These are phyloP conservation scores for Apiotrichum sp. DNA, from an alignment of 1,284 basidiomycete species.

Conservation along the genomic window DNA sequence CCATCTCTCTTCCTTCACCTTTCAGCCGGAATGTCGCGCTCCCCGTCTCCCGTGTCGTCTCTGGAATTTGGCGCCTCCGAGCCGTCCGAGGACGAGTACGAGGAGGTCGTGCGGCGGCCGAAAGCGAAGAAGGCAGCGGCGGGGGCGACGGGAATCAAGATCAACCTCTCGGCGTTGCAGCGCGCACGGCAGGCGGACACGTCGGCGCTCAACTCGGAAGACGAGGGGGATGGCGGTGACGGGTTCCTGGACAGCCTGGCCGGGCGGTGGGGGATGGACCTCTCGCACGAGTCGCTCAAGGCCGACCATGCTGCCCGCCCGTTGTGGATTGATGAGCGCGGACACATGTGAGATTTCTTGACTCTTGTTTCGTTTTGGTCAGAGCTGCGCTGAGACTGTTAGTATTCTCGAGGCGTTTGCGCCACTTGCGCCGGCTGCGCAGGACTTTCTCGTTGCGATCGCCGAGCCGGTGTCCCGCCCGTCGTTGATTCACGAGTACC, in stretches of 20 bases:
- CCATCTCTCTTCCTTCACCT: not conserved
- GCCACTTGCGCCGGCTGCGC: conserved; percentile 93
- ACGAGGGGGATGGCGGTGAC: conserved; percentile 21
- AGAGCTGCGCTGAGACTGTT: not conserved
- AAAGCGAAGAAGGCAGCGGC: conserved; percentile 7
- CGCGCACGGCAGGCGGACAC: conserved; percentile 21
- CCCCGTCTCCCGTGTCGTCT: conserved; percentile 40
- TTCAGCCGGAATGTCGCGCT: conserved; percentile 32
- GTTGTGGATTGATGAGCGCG: conserved; percentile 90
- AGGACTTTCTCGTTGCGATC: conserved; percentile 97
- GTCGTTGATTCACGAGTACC: conserved; percentile 97
- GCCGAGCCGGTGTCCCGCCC: conserved; percentile 98
- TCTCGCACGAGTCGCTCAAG: conserved; percentile 67
- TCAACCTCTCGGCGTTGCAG: conserved; percentile 36
- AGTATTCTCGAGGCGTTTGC: conserved; percentile 89
- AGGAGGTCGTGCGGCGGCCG: conserved; percentile 11
- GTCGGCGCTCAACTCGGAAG: conserved; percentile 25
- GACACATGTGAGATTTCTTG: conserved; percentile 58
- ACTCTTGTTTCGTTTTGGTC: too few relatives aligned
- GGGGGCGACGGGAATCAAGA: conserved; percentile 19
- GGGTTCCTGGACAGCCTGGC: conserved; percentile 31
- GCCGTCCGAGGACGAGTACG: conserved; percentile 35
- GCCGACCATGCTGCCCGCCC: conserved; percentile 83
- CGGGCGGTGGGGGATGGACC: conserved; percentile 29
- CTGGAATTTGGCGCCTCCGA: conserved; percentile 41